Evolutionary conservation across 176 grass and related monocot species (phyloP).

Genomic region (Dactylis glomerata): DNA sequence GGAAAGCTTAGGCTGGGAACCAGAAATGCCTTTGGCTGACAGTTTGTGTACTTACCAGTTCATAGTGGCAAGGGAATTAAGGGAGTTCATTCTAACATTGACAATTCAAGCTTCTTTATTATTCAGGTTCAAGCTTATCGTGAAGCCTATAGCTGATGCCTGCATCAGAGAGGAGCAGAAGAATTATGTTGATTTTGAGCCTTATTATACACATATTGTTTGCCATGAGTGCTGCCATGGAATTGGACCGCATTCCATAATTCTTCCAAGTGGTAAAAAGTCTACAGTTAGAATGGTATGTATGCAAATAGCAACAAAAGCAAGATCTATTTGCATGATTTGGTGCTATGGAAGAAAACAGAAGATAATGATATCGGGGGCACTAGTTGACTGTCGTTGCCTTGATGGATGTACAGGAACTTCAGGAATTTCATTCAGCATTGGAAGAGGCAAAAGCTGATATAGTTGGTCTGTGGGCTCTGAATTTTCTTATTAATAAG

Average conservation of each 20-base stretch:
- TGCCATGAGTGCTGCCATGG: conserved; percentile 98
- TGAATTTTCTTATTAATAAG: conserved; percentile 91
- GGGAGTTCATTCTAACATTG: not conserved
- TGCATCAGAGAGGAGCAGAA: conserved; percentile 84
- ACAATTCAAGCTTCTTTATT: conserved; percentile 13
- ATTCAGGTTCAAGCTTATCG: conserved; percentile 81
- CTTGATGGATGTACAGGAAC: conserved; percentile 57
- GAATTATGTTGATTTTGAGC: conserved; percentile 81
- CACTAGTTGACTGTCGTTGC: not conserved
- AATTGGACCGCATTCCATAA: conserved; percentile 95
- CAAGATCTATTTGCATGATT: not conserved
- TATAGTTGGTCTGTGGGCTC: conserved; percentile 97
- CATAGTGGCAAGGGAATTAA: not conserved
- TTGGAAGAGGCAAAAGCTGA: conserved; percentile 99
- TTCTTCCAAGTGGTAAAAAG: conserved; percentile 76
- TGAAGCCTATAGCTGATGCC: conserved; percentile 79
- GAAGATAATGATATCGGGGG: not conserved
- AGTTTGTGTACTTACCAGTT: not conserved
- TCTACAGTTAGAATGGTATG: conserved; percentile 88
- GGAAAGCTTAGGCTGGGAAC: too few relatives aligned
- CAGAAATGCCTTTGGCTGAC: not conserved
- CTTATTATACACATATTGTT: conserved; percentile 92
- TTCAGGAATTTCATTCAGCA: conserved; percentile 84
- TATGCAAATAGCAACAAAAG: not conserved
- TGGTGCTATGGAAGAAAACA: not conserved